A percentile compares a stretch with the other conserved stretches of the same genome.
These are phyloP conservation scores for Arachis monticola DNA, from an alignment of 331 rosid species.

Conservation along the genomic window DNA sequence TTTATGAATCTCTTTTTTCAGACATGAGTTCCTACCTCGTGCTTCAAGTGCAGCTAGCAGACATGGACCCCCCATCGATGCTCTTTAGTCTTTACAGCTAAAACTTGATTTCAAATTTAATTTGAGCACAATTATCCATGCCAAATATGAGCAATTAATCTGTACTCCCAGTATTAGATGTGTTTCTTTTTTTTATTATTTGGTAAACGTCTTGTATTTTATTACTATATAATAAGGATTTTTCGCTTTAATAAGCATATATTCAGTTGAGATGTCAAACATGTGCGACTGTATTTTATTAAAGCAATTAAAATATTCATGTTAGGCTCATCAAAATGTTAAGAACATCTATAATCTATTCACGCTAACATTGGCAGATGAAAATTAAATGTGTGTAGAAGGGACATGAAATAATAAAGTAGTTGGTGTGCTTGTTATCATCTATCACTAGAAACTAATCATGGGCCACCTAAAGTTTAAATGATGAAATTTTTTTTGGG, in stretches of 20 bases:
- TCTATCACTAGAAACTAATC: neutral
- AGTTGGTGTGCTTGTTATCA: neutral
- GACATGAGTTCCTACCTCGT: neutral
- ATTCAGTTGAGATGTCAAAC: neutral
- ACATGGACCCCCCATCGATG: neutral
- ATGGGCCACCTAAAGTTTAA: neutral
- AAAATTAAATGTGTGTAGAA: neutral
- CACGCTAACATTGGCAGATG: neutral
- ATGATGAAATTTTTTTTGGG: too few relatives aligned
- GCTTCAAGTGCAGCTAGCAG: neutral
- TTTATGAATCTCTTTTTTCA: neutral
- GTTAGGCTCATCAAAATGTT: slow-evolving; percentile 1
- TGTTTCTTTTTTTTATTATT: neutral
- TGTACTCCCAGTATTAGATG: neutral
- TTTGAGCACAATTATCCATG: neutral
- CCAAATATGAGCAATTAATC: neutral
- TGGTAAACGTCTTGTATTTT: slow-evolving; percentile 1
- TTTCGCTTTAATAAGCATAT: slow-evolving; percentile 1
- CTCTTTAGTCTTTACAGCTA: slow-evolving; percentile 6
- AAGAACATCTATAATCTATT: slow-evolving; percentile 12
- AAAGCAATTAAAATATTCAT: neutral
- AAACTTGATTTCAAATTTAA: neutral
- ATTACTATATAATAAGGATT: neutral
- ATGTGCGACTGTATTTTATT: neutral
- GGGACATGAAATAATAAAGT: neutral